These are phyloP conservation scores for Coniella lustricola DNA, from an alignment of 2,329 filamentous ascomycete species.

Conservation along the genomic window DNA sequence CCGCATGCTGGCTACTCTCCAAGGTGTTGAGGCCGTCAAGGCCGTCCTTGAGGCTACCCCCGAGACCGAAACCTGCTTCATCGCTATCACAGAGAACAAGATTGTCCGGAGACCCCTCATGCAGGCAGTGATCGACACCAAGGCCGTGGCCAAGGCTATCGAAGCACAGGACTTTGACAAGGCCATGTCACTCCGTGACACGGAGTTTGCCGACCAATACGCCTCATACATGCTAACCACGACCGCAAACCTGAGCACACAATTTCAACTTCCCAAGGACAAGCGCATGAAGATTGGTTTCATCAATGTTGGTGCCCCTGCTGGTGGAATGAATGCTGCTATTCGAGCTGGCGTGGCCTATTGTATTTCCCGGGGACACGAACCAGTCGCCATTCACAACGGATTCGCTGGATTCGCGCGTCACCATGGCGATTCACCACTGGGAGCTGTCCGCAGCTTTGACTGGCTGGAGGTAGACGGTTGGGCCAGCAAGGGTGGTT, in stretches of 20 bases:
- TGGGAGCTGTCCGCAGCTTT: conserved; percentile 77
- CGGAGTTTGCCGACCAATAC: conserved; percentile 91
- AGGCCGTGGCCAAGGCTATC: conserved; percentile 77
- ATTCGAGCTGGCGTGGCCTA: conserved; percentile 90
- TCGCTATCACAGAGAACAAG: conserved; percentile 96
- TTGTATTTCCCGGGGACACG: conserved; percentile 86
- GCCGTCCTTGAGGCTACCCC: conserved; percentile 85
- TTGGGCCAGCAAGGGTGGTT: conserved; percentile 95
- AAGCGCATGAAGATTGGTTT: conserved; percentile 92
- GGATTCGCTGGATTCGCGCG: conserved; percentile 91
- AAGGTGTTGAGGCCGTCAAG: conserved; percentile 90
- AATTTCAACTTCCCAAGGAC: conserved; percentile 58
- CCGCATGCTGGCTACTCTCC: conserved; percentile 83
- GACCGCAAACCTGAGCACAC: conserved; percentile 63
- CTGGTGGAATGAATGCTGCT: conserved; percentile 96
- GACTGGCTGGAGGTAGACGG: conserved; percentile 89
- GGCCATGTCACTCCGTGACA: conserved; percentile 83
- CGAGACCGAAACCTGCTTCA: conserved; percentile 85
- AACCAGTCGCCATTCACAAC: conserved; percentile 88
- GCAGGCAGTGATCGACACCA: conserved; percentile 79
- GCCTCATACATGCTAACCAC: conserved; percentile 87
- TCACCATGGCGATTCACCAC: conserved; percentile 76
- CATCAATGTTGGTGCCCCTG: conserved; percentile 92
- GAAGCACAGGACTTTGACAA: conserved; percentile 76
- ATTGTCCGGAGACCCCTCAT: conserved; percentile 86